Conservation (phyloP, 768 basidiomycete species). For the Lactarius tabidus region DNA sequence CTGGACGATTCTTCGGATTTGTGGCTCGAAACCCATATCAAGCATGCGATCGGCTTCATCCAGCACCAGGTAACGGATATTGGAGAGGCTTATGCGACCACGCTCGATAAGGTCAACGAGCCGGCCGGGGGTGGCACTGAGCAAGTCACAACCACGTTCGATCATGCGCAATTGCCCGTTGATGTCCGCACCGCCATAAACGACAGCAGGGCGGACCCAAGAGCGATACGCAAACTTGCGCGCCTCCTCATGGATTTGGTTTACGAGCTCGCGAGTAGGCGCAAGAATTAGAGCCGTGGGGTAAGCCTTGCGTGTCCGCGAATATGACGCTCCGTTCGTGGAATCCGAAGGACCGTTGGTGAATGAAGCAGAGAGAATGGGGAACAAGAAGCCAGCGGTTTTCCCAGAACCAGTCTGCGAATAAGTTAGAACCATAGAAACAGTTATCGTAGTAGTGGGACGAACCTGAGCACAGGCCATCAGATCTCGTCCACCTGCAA, state of each 20-base stretch:
- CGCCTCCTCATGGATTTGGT: constrained; percentile 98
- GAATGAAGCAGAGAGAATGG: constrained; percentile 94
- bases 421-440: constrained; percentile 22
- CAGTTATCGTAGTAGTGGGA: constrained; percentile 19
- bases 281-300: constrained; percentile 97
- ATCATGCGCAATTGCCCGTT: constrained; percentile 89
- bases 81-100: constrained; percentile 91
- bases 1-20: constrained; percentile 97
- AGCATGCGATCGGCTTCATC: constrained; percentile 99
- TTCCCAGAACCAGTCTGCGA: constrained; percentile 97
- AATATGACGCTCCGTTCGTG: constrained; percentile 45
- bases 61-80: constrained; percentile 96
- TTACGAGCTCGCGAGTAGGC: constrained; percentile 97
- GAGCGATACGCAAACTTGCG: constrained; percentile 99
- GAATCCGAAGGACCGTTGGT: constrained; percentile 71
- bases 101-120: constrained; percentile 98
- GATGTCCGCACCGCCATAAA: constrained; percentile 99
- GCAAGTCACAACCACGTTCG: constrained; percentile 94
- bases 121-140: constrained; percentile 97
- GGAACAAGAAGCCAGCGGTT: constrained; percentile 98
- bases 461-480: constrained; percentile 93
- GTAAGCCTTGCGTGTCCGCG: constrained; percentile 81
- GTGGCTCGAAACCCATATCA: constrained; percentile 99
- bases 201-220: constrained; percentile 98
- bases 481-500: constrained; percentile 81